Conservation (phyloP, 441 rosid genomes). For the Euphorbia corollata region DNA sequence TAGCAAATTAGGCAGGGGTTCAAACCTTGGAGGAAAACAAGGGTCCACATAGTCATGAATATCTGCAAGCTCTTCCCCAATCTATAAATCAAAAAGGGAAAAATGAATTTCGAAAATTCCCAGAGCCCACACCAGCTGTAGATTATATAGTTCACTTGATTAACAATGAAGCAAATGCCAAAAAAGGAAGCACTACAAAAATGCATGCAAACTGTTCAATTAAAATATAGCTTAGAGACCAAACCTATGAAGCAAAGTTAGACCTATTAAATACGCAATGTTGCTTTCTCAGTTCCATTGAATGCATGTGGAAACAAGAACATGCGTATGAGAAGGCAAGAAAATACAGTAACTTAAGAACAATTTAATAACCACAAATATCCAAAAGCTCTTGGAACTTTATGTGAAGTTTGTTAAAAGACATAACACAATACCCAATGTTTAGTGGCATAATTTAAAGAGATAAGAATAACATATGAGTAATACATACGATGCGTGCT, state of each 20-base stretch:
- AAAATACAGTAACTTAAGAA: background rate
- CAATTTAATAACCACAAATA: background rate
- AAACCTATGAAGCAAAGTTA: too few relatives aligned
- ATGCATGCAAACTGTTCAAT: too few relatives aligned
- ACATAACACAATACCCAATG: background rate
- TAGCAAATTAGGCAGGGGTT: slow-evolving; percentile 4
- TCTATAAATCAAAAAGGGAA: slow-evolving; percentile 35
- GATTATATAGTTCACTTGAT: too few relatives aligned
- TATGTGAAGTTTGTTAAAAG: background rate
- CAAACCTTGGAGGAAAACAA: slow-evolving; percentile 98
- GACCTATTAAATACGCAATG: too few relatives aligned
- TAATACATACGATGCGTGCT: slow-evolving; percentile 63
- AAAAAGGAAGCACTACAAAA: too few relatives aligned
- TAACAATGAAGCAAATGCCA: too few relatives aligned
- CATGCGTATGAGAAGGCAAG: too few relatives aligned
- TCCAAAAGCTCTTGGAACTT: background rate
- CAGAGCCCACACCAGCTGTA: too few relatives aligned
- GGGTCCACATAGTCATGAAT: slow-evolving; percentile 98
- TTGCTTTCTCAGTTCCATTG: too few relatives aligned
- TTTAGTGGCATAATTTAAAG: background rate
- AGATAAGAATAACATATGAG: background rate
- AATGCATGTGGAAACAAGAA: too few relatives aligned
- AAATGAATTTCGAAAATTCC: background rate
- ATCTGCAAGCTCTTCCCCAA: slow-evolving; percentile 99
- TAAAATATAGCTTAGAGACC: too few relatives aligned